These are phyloP conservation scores for Setaria viridis DNA, from an alignment of 202 grass and related monocot genomes.

Conservation along the genomic window DNA sequence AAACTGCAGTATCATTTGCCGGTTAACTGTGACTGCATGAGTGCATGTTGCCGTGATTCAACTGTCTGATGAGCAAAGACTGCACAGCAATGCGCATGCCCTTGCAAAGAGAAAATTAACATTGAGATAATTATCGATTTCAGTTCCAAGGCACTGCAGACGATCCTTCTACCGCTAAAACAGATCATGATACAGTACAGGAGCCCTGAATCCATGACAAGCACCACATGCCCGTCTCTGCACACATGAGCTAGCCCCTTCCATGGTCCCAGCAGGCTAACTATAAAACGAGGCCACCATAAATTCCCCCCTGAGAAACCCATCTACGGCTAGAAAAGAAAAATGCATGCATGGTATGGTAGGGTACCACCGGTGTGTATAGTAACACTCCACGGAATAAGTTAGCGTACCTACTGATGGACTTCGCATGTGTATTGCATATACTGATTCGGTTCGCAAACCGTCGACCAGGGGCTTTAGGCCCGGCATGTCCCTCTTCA, in stretches of 20 bases:
- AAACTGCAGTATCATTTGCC: neutral
- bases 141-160: neutral
- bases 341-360: neutral
- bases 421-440: neutral
- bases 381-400: neutral
- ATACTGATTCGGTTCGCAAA: constrained; percentile 14
- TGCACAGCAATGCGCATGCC: too few relatives aligned
- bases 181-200: neutral
- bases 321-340: neutral
- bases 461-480: neutral
- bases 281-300: neutral
- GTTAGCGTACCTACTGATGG: neutral
- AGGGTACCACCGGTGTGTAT: neutral
- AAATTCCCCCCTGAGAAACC: neutral
- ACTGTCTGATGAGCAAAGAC: too few relatives aligned
- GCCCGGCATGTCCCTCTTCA: constrained; percentile 26
- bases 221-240: neutral
- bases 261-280: neutral
- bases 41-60: too few relatives aligned
- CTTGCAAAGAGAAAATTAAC: neutral
- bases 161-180: neutral
- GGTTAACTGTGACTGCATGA: neutral
- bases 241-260: neutral
- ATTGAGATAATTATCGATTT: neutral
- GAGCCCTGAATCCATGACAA: neutral